Base-by-base conservation (phyloP, 345 rosid genomes). In the Citrus inodora region DNA sequence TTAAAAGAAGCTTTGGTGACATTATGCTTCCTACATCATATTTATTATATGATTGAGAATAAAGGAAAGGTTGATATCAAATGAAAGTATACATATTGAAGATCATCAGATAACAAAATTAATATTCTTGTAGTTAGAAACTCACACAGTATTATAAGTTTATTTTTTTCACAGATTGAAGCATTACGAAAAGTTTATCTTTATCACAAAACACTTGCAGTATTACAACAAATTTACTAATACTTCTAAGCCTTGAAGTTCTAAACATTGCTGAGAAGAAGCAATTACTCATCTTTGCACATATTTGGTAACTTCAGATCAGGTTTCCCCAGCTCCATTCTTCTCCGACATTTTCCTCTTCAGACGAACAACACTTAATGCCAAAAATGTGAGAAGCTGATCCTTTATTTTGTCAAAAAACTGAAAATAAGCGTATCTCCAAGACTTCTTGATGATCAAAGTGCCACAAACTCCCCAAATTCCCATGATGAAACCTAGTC, bases 381-480 rank as follows among this genome's bases (percentile, higher is more conserved):
- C 19, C 21, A 51, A 17, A 69, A 24, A 0, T 11, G 32, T 27
- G 51, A 62, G 17, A 14, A 76, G 2, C 38, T 8, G 32, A 62
- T 76, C 80, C 46, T 25, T 76, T 19, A 6, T 22, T 24, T 64
- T 28, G 7, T 80, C 83, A 56, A 80, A 10, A 46, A 70, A 80
- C 1, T 38, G 73, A 27, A 51, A 79, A 27, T 53, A 79, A 21
- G 59, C 25, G 6, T 19, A 22, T 67, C 81, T 76, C 80, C 80
- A 80, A 22, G 79, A 51, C 56, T 14, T 17, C 21, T 51, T 51
- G 71, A 73, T 9, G 9, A 69, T 38, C 71, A 77, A 68, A 81
- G 65, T 25, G 17, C 75, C 78, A 28, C 78, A 77, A 42, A 75
- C 75, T 32, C 53, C 65, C 79, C 64, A 80, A 22, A 80, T 48